Percentiles rank a stretch among this genome's conserved stretches.
Evolutionary conservation across 257 asterid genomes (phyloP).

Genomic region (Marsdenia floribunda): DNA sequence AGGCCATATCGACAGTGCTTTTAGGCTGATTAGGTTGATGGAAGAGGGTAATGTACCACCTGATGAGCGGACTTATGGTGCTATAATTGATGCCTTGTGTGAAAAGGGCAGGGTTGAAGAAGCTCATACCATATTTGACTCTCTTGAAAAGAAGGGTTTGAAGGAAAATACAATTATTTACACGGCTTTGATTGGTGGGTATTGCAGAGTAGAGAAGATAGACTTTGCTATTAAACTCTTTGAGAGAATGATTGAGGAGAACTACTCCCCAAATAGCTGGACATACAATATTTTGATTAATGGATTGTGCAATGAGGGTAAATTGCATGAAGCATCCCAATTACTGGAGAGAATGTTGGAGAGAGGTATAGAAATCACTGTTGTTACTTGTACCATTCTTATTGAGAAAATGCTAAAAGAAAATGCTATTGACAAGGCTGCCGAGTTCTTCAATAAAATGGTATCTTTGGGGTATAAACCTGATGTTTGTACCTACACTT

Average conservation of each 20-base stretch:
- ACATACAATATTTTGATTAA: conserved; percentile 59
- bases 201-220: conserved; percentile 41
- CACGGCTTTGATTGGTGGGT: conserved; percentile 61
- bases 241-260: conserved; percentile 50
- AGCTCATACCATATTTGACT: conserved; percentile 41
- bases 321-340: conserved; percentile 41
- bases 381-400: conserved; percentile 50
- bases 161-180: conserved; percentile 42
- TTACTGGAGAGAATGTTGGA: conserved; percentile 47
- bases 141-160: conserved; percentile 47
- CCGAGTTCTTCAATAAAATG: conserved; percentile 43
- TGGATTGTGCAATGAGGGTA: conserved; percentile 56
- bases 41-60: conserved; percentile 48
- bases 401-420: conserved; percentile 62
- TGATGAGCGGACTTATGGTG: conserved; percentile 56
- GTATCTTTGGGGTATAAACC: conserved; percentile 47
- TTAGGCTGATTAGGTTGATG: conserved; percentile 59
- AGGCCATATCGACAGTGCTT: conserved; percentile 54
- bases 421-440: conserved; percentile 50
- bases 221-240: conserved; percentile 48
- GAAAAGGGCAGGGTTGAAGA: conserved; percentile 46
- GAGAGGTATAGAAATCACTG: conserved; percentile 47
- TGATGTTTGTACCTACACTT: conserved; percentile 68
- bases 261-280: conserved; percentile 41
- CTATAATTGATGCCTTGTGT: conserved; percentile 55